A percentile compares a stretch with the other conserved stretches of the same genome.
Conservation (phyloP, 2,329 filamentous ascomycete genomes). For the Ophiobolus disseminans region DNA sequence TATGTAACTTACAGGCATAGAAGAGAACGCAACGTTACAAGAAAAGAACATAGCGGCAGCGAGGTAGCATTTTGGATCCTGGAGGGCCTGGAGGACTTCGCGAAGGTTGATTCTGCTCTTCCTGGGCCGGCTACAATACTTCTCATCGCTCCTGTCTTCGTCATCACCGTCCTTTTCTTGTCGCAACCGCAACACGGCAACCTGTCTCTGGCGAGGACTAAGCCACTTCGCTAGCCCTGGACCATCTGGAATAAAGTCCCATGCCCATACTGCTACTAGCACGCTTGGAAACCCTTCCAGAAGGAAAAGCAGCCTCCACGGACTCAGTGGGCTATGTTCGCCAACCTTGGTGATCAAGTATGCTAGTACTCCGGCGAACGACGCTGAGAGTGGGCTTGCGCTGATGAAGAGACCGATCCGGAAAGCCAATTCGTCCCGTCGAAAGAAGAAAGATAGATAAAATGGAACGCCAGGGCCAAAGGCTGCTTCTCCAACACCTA, state of each 20-base stretch:
- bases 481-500: slow-evolving; percentile 67
- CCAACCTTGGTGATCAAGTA: slow-evolving; percentile 78
- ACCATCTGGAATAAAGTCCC: slow-evolving; percentile 76
- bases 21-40: slow-evolving; percentile 86
- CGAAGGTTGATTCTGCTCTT: slow-evolving; percentile 57
- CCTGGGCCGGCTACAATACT: slow-evolving; percentile 17
- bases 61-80: slow-evolving; percentile 74
- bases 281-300: slow-evolving; percentile 86
- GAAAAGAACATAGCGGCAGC: slow-evolving; percentile 85
- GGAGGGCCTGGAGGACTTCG: slow-evolving; percentile 66
- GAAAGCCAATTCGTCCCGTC: slow-evolving; percentile 76
- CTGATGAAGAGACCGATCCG: slow-evolving; percentile 87
- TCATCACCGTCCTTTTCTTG: slow-evolving; percentile 53
- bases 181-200: slow-evolving; percentile 73
- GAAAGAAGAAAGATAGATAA: slow-evolving; percentile 70
- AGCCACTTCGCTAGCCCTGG: slow-evolving; percentile 60
- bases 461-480: slow-evolving; percentile 70
- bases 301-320: slow-evolving; percentile 86
- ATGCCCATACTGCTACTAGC: slow-evolving; percentile 75
- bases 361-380: slow-evolving; percentile 78
- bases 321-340: slow-evolving; percentile 70
- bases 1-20: too few species aligned
- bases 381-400: slow-evolving; percentile 67
- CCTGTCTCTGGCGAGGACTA: slow-evolving; percentile 58
- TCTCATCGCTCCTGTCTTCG: slow-evolving; percentile 36